Evolutionary conservation across 768 basidiomycete species (phyloP).

Genomic region (Mycena crocata): DNA sequence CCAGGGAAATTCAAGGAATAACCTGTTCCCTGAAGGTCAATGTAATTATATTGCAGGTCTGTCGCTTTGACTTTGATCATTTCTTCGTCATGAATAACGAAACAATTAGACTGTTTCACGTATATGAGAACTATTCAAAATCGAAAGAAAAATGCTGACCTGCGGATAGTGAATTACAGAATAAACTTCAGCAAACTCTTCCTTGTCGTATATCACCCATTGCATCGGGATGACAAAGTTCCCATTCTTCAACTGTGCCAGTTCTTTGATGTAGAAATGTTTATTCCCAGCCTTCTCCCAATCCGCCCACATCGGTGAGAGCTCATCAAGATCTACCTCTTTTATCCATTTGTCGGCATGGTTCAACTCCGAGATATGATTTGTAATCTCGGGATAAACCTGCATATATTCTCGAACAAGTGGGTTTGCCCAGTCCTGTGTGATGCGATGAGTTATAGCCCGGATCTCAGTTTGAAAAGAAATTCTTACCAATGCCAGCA

Average conservation of each 20-base stretch:
- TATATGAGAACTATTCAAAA: not conserved
- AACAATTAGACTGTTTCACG: not conserved
- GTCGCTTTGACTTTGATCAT: not conserved
- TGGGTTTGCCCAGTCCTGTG: conserved; percentile 41
- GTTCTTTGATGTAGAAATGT: conserved; percentile 23
- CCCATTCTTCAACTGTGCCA: not conserved
- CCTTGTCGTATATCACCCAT: not conserved
- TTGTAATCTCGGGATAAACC: conserved; percentile 40
- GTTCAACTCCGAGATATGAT: not conserved
- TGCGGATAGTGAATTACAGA: not conserved
- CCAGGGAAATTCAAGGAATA: conserved; percentile 12
- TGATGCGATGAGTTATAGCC: not conserved
- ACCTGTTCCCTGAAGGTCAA: not conserved
- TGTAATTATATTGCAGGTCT: conserved; percentile 5
- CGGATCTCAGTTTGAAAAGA: not conserved
- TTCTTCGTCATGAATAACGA: not conserved
- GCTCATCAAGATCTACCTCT: conserved; percentile 14
- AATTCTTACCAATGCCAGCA: conserved; percentile 22
- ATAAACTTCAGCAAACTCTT: not conserved
- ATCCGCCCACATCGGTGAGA: conserved; percentile 31
- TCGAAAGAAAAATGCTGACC: not conserved
- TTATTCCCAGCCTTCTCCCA: not conserved
- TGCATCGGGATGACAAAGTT: conserved; percentile 37
- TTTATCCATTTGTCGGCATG: conserved; percentile 19
- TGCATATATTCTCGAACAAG: conserved; percentile 33